phyloP scores from a whole-genome alignment of 164 flowering plant genomes.

The Vitis riparia region DNA sequence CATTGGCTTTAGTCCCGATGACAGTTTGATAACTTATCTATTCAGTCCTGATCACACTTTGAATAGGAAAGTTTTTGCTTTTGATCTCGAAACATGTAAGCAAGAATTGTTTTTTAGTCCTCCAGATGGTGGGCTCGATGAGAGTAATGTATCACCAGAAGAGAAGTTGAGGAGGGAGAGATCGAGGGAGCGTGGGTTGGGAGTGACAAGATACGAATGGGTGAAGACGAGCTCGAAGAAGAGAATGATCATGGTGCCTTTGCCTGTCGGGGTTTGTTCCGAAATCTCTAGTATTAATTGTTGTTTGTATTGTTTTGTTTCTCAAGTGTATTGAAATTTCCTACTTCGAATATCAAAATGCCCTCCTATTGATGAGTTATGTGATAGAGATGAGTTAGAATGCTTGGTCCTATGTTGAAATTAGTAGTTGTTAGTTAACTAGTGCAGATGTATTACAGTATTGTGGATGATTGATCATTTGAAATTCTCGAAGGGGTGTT shows the following conservation, averaged over 20 bases:
- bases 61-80: slow-evolving; percentile 65
- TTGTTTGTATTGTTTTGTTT: neutral
- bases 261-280: slow-evolving; percentile 87
- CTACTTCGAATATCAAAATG: no score
- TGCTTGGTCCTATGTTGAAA: no score
- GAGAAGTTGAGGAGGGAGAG: slow-evolving; percentile 95
- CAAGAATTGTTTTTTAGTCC: slow-evolving; percentile 76
- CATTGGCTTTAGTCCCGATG: slow-evolving; percentile 78
- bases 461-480: no score
- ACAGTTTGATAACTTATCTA: slow-evolving; percentile 57
- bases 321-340: neutral
- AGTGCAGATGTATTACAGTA: no score
- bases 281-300: slow-evolving; percentile 5
- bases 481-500: no score
- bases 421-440: no score
- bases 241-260: slow-evolving; percentile 78
- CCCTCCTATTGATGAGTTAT: no score
- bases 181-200: slow-evolving; percentile 83
- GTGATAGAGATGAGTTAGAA: no score
- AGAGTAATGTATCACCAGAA: slow-evolving; percentile 76
- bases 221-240: slow-evolving; percentile 55
- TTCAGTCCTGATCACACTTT: slow-evolving; percentile 75
- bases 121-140: slow-evolving; percentile 89
- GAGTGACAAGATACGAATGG: slow-evolving; percentile 97
- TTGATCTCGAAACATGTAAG: slow-evolving; percentile 50